Evolutionary conservation across 768 basidiomycete species (phyloP), one percentile per base, ranked within the genome.

Genomic region (Clitopilus hobsonii): DNA sequence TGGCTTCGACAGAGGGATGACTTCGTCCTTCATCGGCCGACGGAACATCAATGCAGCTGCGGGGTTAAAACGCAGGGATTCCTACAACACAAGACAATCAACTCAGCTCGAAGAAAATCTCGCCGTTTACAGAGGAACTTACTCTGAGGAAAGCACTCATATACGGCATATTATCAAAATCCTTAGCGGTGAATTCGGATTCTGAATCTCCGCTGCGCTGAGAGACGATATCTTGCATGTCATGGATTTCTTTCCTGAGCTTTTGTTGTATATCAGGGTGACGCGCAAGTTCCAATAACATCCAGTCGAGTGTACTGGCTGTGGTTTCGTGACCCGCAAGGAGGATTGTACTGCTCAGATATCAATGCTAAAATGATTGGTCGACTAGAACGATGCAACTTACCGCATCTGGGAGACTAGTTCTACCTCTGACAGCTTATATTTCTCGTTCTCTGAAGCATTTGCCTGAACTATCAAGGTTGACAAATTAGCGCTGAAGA

Each of bases 241-340:
- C 60, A n/a, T 72, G 62, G 38, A 86, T 76, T 67, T 91, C 89
- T 0, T 71, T 70, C 14, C 90, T 81, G 18, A 92, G 78, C 47
- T 74, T 77, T 2, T 69, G 66, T 63, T 93, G 89, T 1, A 82
- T 65, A 20, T 81, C 72, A 0, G 80, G 83, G 57, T 83, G 69
- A 38, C 72, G 76, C 2, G 84, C 78, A 3, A 93, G 74, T 59
- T 85, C 83, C 54, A 85, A 71, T 7, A 91, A 67, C 6, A 80
- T 74, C 85, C 85, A 91, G 54, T 75, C 73, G 25, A 86, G 52
- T 1, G 78, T 73, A 32, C 75, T 81, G 2, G 86, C 77, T 49
- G 79, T 83, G 3, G 85, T 87, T 64, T 86, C 86, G 63, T 88
- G 80, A 1, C 77, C 78, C 30, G 77, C 77, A 11, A 81, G 59